phyloP scores from a whole-genome alignment of 257 asterid species.

The Leptodermis oblonga region DNA sequence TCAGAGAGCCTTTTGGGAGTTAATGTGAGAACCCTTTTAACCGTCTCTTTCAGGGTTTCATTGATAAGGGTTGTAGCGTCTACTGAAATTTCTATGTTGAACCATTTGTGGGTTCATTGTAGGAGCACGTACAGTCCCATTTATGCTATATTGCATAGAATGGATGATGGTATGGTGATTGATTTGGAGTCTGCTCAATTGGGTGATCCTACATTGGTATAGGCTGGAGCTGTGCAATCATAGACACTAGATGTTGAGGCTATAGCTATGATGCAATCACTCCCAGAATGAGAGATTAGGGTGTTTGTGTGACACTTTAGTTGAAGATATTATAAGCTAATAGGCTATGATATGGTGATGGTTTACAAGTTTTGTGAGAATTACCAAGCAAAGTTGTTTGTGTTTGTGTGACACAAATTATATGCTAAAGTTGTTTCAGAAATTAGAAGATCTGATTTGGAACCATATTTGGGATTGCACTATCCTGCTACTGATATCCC shows the following conservation, averaged over 20 bases:
- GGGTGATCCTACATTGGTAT: conserved; percentile 38
- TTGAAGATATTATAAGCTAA: conserved; percentile 54
- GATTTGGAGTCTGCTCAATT: conserved; percentile 62
- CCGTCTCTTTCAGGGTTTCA: conserved; percentile 36
- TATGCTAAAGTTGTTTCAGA: conserved; percentile 63
- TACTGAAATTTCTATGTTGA: conserved; percentile 48
- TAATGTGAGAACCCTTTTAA: conserved; percentile 51
- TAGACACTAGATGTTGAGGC: conserved; percentile 58
- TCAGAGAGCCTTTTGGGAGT: conserved; percentile 33
- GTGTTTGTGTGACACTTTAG: conserved; percentile 48
- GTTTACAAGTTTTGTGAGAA: conserved; percentile 63
- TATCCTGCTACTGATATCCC: conserved; percentile 74
- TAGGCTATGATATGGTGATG: conserved; percentile 72
- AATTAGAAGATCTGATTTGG: conserved; percentile 50
- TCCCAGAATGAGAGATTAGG: conserved; percentile 56
- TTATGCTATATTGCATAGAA: conserved; percentile 60
- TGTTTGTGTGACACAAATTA: too few relatives aligned
- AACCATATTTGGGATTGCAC: conserved; percentile 60
- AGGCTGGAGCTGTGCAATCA: conserved; percentile 53
- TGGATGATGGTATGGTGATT: conserved; percentile 59
- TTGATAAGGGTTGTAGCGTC: conserved; percentile 35
- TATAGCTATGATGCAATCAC: conserved; percentile 47
- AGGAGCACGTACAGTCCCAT: conserved; percentile 34
- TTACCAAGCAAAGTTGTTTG: conserved; percentile 32
- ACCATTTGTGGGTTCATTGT: conserved; percentile 57